Evolutionary conservation across 2,329 filamentous ascomycete species (phyloP).

Genomic region (Arthrobotrys entomopaga): DNA sequence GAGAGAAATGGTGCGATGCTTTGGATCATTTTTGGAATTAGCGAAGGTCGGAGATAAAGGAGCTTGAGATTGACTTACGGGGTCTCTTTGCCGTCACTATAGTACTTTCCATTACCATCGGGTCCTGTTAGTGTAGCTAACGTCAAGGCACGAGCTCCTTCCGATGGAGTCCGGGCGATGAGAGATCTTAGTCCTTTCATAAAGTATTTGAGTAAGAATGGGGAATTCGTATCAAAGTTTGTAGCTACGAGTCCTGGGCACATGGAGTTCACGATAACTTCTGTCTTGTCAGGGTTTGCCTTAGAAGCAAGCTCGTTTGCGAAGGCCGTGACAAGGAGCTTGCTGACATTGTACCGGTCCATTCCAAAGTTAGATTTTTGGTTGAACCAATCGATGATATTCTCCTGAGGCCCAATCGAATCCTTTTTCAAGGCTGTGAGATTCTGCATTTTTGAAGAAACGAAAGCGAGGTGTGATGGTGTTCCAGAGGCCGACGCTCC

Average conservation of each 20-base stretch:
- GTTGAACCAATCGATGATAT: conserved; percentile 26
- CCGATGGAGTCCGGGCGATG: conserved; percentile 51
- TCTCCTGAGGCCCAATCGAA: conserved; percentile 10
- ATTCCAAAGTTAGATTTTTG: conserved; percentile 3
- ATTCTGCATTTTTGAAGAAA: conserved; percentile 20
- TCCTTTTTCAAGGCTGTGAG: background rate
- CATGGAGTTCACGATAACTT: conserved; percentile 14
- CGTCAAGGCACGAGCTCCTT: conserved; percentile 56
- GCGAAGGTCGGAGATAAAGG: background rate
- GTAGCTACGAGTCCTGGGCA: conserved; percentile 35
- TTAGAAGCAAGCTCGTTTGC: conserved; percentile 15
- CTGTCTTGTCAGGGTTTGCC: conserved; percentile 10
- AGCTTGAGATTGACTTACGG: conserved; percentile 55
- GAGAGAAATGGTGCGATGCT: conserved; percentile 42
- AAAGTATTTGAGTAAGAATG: conserved; percentile 32
- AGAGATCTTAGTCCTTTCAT: conserved; percentile 49
- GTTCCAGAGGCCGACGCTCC: conserved; percentile 17
- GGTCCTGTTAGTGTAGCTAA: conserved; percentile 57
- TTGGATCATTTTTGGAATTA: too few relatives aligned
- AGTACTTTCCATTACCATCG: conserved; percentile 58
- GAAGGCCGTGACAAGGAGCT: conserved; percentile 29
- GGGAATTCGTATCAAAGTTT: conserved; percentile 27
- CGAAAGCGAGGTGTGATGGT: conserved; percentile 21
- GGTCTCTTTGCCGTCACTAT: conserved; percentile 56
- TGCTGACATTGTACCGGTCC: conserved; percentile 28